Evolutionary conservation across 2,329 filamentous ascomycete genomes (phyloP).

Genomic region (Ophiosphaerella narmari): DNA sequence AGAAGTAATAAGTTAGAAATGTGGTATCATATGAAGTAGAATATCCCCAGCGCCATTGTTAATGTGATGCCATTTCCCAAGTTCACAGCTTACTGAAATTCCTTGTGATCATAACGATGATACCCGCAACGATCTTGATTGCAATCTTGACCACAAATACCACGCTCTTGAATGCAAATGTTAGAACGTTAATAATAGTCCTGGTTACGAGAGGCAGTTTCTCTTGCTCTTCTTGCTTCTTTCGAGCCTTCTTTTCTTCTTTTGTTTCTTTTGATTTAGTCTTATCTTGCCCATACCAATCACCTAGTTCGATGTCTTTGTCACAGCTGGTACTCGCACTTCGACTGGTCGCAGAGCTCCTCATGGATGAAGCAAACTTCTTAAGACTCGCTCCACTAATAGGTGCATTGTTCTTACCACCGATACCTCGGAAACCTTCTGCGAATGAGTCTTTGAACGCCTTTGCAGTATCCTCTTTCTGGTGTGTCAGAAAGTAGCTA

Average conservation of each 20-base stretch:
- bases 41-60: background rate
- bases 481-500: conserved; percentile 23
- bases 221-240: conserved; percentile 38
- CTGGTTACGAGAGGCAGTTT: conserved; percentile 47
- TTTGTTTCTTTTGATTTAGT: conserved; percentile 13
- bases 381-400: conserved; percentile 21
- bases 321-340: conserved; percentile 32
- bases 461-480: conserved; percentile 33
- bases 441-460: conserved; percentile 37
- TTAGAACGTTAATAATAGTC: conserved; percentile 46
- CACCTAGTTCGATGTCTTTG: conserved; percentile 45
- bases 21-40: background rate
- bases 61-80: background rate
- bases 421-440: conserved; percentile 40
- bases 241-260: conserved; percentile 33
- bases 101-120: conserved; percentile 46
- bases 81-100: conserved; percentile 42
- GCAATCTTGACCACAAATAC: conserved; percentile 49
- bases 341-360: conserved; percentile 18
- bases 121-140: conserved; percentile 48
- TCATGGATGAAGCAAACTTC: conserved; percentile 28
- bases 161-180: conserved; percentile 49
- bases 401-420: conserved; percentile 30
- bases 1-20: background rate
- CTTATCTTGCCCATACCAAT: conserved; percentile 43